phyloP scores from a whole-genome alignment of 2,329 filamentous ascomycete genomes.

The Fusarium begoniae region DNA sequence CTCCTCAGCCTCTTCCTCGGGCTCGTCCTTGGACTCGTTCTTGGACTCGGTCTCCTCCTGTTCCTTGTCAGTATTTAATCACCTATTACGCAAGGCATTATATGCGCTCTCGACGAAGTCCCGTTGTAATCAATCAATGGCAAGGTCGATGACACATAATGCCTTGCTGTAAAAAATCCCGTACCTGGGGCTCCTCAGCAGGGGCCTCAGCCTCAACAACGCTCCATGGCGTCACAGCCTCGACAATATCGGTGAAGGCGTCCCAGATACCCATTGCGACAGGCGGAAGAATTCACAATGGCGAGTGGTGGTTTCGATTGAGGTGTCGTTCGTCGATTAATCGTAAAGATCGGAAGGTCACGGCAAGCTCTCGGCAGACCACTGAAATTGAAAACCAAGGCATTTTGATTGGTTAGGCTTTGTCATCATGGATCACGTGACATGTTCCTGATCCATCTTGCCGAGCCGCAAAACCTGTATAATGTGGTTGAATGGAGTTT shows the following conservation, averaged over 20 bases:
- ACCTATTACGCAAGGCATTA: neutral
- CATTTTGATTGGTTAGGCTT: constrained; percentile 56
- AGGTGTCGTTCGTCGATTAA: constrained; percentile 47
- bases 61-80: constrained; percentile 26
- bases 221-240: constrained; percentile 72
- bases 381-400: constrained; percentile 52
- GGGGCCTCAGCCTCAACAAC: constrained; percentile 73
- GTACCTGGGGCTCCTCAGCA: constrained; percentile 70
- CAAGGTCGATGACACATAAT: constrained; percentile 26
- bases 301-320: constrained; percentile 52
- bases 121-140: constrained; percentile 25
- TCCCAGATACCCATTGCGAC: constrained; percentile 74
- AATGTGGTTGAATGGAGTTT: neutral
- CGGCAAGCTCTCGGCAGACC: constrained; percentile 49
- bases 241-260: constrained; percentile 69
- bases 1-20: constrained; percentile 51
- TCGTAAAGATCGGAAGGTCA: constrained; percentile 51
- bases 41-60: constrained; percentile 60
- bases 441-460: neutral
- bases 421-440: constrained; percentile 7
- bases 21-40: constrained; percentile 51
- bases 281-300: constrained; percentile 51
- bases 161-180: constrained; percentile 35
- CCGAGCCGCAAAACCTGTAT: constrained; percentile 6
- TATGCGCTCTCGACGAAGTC: neutral